Evolutionary conservation across 306 rosid species (phyloP).

Genomic region (Prunus salicina): DNA sequence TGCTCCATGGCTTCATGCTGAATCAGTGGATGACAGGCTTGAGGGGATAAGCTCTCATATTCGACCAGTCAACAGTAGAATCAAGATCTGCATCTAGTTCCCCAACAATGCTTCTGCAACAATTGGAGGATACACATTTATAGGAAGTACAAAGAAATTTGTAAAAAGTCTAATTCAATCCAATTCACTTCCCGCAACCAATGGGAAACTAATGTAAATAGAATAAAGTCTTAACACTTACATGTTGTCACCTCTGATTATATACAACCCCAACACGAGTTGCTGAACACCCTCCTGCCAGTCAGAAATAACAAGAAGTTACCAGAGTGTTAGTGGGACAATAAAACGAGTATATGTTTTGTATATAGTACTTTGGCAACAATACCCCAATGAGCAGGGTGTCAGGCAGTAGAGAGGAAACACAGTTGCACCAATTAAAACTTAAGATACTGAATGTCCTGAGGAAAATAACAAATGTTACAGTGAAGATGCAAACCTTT

Average conservation of each 20-base stretch:
- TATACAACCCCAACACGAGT: slow-evolving; percentile 86
- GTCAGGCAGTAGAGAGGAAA: not conserved
- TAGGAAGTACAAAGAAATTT: not conserved
- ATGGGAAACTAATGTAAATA: not conserved
- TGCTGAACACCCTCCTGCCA: slow-evolving; percentile 96
- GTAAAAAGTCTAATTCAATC: not conserved
- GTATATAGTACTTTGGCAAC: not conserved
- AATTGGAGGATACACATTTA: slow-evolving; percentile 6
- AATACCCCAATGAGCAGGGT: not conserved
- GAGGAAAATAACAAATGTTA: not conserved
- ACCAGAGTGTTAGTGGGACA: not conserved
- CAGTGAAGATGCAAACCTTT: slow-evolving; percentile 51
- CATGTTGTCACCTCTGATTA: slow-evolving; percentile 98
- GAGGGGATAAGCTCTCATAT: slow-evolving; percentile 85
- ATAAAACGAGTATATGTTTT: not conserved
- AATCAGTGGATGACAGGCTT: slow-evolving; percentile 80
- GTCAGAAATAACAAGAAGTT: slow-evolving; percentile 13
- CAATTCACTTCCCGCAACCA: not conserved
- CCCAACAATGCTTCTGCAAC: slow-evolving; percentile 93
- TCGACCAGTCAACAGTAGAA: slow-evolving; percentile 70
- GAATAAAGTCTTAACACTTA: slow-evolving; percentile 26
- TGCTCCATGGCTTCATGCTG: slow-evolving; percentile 4
- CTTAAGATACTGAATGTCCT: not conserved
- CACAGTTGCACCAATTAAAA: not conserved
- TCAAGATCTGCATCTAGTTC: slow-evolving; percentile 94